Evolutionary conservation across 1,284 basidiomycete genomes (phyloP), one percentile per base, ranked within the genome.

Genomic region (Pholiota adiposa): DNA sequence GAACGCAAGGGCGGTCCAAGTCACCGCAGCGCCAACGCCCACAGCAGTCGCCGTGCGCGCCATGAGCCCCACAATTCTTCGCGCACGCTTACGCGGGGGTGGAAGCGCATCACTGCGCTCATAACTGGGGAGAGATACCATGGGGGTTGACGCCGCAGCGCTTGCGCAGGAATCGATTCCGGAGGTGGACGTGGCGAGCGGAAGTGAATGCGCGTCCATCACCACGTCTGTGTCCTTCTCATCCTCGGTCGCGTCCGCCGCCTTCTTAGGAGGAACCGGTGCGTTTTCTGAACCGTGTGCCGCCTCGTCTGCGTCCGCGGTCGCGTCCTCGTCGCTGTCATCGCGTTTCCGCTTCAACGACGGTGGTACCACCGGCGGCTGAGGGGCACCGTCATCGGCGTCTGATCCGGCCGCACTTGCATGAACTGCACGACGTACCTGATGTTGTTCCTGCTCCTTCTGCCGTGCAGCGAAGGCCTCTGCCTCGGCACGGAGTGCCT

Each of bases 1-100:
- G 69, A 86, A 90, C 1, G 88, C 88, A 59, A 90, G 73, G 21
- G 86, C 86, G 27, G 84, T 82, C 88, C 88, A 90, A 0, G 87
- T 81, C 6, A 83, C 84, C 12, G 86, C 83, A 16, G 87, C 88
- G 29, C 88, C 88, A 40, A 90, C 69, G 0, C 82, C 80, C 33
- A 86, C 80, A 25, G 82, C 83, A 2, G 84, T 82, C 4, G 83
- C 81, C 6, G 87, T 88, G 48, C 83, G 83, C 36, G 76, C 79
- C 31, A 84, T 71, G 9, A 76, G 74, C 34, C 75, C 67, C 27
- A 77, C 75, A 29, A 83, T 69, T 48, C 70, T 76, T 60, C 79
- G 72, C 0, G 74, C 74, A 12, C 85, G 80, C 65, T 84, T 83
- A 46, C 75, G 77, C 53, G 82, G 81, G 21, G 70, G 68, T 34